Conservation (phyloP, 495 filamentous ascomycete species). For the Podospora pseudocomata region DNA sequence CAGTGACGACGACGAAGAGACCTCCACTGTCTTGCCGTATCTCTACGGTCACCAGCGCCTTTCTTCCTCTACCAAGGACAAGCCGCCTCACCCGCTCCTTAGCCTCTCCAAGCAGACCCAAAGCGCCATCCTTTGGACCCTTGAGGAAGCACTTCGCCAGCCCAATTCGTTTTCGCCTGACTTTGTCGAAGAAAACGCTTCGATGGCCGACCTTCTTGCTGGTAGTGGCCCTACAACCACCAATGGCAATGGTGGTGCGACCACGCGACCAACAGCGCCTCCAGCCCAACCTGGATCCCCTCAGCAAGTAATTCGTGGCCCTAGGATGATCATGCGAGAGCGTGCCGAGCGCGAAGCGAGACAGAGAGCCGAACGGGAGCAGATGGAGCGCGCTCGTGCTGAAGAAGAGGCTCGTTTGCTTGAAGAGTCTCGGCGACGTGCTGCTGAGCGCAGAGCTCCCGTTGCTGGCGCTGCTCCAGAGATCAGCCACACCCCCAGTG, state of each 20-base stretch:
- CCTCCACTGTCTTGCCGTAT: conserved; percentile 30
- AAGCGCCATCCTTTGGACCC: conserved; percentile 78
- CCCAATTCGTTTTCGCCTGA: conserved; percentile 84
- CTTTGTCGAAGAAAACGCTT: conserved; percentile 82
- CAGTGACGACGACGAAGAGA: conserved; percentile 39
- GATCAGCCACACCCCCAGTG: conserved; percentile 23
- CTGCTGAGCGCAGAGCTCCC: conserved; percentile 48
- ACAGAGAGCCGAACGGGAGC: conserved; percentile 58
- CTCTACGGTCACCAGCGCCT: conserved; percentile 22
- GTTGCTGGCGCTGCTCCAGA: conserved; percentile 59
- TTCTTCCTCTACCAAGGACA: conserved; percentile 25
- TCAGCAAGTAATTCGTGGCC: conserved; percentile 50
- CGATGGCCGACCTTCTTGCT: conserved; percentile 81
- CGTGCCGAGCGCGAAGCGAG: conserved; percentile 61
- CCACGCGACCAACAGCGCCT: conserved; percentile 39
- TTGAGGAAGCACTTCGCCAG: conserved; percentile 84
- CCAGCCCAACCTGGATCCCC: conserved; percentile 48
- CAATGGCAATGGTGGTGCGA: conserved; percentile 47
- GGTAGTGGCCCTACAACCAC: conserved; percentile 46
- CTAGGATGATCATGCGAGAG: conserved; percentile 73
- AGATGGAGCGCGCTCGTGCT: conserved; percentile 46
- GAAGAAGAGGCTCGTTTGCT: conserved; percentile 54
- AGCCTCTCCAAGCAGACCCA: conserved; percentile 44
- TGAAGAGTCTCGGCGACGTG: conserved; percentile 49
- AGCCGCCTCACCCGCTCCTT: conserved; percentile 37